Evolutionary conservation across 2,329 filamentous ascomycete genomes (phyloP), one percentile per base, ranked within the genome.

Genomic region (Diplodia mutila): DNA sequence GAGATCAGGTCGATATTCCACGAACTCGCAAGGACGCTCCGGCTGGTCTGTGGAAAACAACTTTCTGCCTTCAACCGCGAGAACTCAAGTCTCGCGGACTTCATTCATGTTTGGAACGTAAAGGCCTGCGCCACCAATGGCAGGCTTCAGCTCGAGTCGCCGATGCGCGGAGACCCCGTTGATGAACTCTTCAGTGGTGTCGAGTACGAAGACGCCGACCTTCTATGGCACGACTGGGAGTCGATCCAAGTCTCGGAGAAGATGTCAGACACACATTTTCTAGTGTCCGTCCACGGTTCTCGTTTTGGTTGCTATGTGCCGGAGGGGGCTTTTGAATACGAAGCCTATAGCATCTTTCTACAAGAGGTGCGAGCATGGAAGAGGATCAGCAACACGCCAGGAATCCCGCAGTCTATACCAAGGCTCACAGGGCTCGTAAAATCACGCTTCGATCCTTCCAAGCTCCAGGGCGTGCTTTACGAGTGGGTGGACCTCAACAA

Each of bases 241-340:
- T 55, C 52, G 4, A 32, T 55, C 12, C 14, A 55, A 37, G 52
- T 55, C 29, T 37, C 21, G 52, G 52, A 55, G 18, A 55, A 37
- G 52, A 55, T 55, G 27, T 55, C 27, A 37, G 52, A 55, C 16
- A 55, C 52, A 7, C 52, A 55, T 21, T 55, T 55, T 18, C 29
- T 34, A 29, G 52, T 55, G 16, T 34, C 52, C 14, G 52, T 55
- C 29, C 14, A 55, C 6, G 52, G 29, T n/a, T 34, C 12, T 5
- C 16, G 5, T 37, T 55, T 34, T 18, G 52, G 52, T 37, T 55
- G 52, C 52, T 55, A 55, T 21, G 52, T 55, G 29, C 52, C 52
- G 6, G 29, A 55, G 16, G 52, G 52, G 18, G 29, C 27, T 4
- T 37, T 55, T 32, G 52, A 55, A 37, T 37, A 34, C 16, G 27